These are phyloP conservation scores for Dactylorhiza incarnata DNA, from an alignment of 106 monocot genomes.

Conservation along the genomic window DNA sequence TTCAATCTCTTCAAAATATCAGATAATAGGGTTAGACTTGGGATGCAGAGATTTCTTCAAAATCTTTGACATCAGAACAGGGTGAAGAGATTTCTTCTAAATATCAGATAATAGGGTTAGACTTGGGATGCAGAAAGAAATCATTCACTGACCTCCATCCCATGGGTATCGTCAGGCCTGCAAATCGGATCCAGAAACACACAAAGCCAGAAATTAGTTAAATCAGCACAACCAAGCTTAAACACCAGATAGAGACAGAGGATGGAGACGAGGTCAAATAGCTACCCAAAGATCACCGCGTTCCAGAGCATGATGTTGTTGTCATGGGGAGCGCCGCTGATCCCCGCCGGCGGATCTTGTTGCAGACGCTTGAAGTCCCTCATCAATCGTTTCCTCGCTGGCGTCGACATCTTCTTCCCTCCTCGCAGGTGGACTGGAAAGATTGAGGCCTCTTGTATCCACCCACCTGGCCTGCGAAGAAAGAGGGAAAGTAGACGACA, in stretches of 20 bases:
- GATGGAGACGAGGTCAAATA: not conserved
- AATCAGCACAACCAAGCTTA: not conserved
- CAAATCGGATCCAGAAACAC: constrained; percentile 4
- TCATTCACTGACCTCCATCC: constrained; percentile 22
- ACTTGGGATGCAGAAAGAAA: not conserved
- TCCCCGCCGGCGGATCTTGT: constrained; percentile 75
- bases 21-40: too few relatives aligned
- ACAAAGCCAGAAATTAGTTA: not conserved
- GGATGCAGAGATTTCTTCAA: too few relatives aligned
- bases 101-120: not conserved
- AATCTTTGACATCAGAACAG: not conserved
- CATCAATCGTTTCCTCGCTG: constrained; percentile 72
- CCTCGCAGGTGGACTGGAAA: not conserved
- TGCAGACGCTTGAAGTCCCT: constrained; percentile 78
- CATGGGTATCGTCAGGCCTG: constrained; percentile 28
- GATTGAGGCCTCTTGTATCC: constrained; percentile 2
- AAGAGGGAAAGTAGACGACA: not conserved
- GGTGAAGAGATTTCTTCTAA: not conserved
- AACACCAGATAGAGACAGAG: not conserved
- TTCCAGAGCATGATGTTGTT: constrained; percentile 88
- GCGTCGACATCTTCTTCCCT: constrained; percentile 49
- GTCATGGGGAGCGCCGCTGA: constrained; percentile 72
- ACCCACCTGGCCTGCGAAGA: not conserved
- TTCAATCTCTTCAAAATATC: not conserved
- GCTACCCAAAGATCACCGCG: constrained; percentile 76